Base-by-base conservation (phyloP, 768 basidiomycete species). In the Mycena galericulata region DNA sequence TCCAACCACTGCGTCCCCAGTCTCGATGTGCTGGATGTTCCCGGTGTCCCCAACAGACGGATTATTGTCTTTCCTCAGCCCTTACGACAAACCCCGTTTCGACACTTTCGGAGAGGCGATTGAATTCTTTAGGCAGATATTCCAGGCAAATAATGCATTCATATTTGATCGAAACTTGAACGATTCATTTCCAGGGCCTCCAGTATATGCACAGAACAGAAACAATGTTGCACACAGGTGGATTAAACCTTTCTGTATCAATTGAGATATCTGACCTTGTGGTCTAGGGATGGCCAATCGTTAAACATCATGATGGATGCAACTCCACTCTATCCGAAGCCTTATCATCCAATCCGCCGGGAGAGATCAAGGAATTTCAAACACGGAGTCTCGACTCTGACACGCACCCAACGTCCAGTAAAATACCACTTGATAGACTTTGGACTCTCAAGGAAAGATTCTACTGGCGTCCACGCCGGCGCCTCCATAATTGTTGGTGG, bases 361-460 rank as follows among this genome's bases (percentile, higher is more conserved):
- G 12, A 34, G 15, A 4, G 8, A 11, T 34, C 22, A 32, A 20
- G 34, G 18, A 32, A 53, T 15, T 24, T 8, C 2, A 29, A 18
- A 4, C 32, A 32, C 6, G 22, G n/a, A 17, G 30, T 32, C 1
- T 34, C 32, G n/a, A 22, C 14, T 24, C 15, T 17, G 26, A 53
- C 20, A n/a, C 70, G 78, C 3, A 80, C 79, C 0, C 72, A 76
- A 45, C 67, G 70, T 6, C 79, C 76, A 1, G 76, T 76, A 4
- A 79, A 73, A 55, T 83, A 82, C 47, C 80, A 81, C 41, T 75
- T 81, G 50, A 82, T 80, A 11, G 82, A 84, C 56, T 84, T 82
- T 67, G 83, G 79, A 1, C 55, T 81, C 1, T 79, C 83, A 0
- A 59, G 74, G 1, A 74, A 45, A 2, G 82, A 76, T 57, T 54